phyloP scores from a whole-genome alignment of 352 stramenopile species.

The Pythium grandisporangium region DNA sequence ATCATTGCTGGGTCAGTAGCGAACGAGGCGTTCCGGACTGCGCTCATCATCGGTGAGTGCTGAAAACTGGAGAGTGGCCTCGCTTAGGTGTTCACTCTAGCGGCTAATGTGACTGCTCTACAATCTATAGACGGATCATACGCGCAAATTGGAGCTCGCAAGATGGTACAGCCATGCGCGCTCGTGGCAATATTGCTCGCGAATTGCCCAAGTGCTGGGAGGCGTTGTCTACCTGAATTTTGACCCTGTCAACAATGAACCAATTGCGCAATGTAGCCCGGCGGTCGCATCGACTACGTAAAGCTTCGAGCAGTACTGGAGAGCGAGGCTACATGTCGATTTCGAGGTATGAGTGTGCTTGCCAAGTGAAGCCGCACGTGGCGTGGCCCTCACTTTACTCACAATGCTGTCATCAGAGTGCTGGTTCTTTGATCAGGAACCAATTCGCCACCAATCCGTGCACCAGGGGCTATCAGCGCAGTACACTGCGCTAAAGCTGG shows the following conservation, averaged over 20 bases:
- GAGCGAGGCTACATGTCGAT: constrained; percentile 20
- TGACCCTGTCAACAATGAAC: too few relatives aligned
- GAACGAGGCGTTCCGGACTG: neutral
- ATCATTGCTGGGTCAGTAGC: too few relatives aligned
- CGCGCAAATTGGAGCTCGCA: constrained; percentile 45
- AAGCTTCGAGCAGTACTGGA: constrained; percentile 60
- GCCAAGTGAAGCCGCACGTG: too few relatives aligned
- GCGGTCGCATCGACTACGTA: constrained; percentile 59
- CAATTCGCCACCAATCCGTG: constrained; percentile 22
- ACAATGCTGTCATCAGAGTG: constrained; percentile 61
- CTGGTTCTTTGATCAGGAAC: constrained; percentile 84
- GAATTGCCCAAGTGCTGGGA: too few relatives aligned
- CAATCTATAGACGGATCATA: constrained; percentile 48
- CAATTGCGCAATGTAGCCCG: constrained; percentile 18
- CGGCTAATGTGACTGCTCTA: too few relatives aligned
- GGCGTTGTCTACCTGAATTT: too few relatives aligned
- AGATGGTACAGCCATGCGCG: constrained; percentile 36
- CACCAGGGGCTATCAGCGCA: constrained; percentile 25
- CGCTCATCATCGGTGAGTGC: too few relatives aligned
- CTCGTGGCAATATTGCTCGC: too few relatives aligned
- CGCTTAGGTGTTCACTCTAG: too few relatives aligned
- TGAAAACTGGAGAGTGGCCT: neutral
- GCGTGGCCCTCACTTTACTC: too few relatives aligned
- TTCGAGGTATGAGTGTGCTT: constrained; percentile 29
- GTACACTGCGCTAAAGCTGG: constrained; percentile 66